Evolutionary conservation across 257 asterid genomes (phyloP), one percentile per base, ranked within the genome.

Genomic region (Fraxinus anomala): DNA sequence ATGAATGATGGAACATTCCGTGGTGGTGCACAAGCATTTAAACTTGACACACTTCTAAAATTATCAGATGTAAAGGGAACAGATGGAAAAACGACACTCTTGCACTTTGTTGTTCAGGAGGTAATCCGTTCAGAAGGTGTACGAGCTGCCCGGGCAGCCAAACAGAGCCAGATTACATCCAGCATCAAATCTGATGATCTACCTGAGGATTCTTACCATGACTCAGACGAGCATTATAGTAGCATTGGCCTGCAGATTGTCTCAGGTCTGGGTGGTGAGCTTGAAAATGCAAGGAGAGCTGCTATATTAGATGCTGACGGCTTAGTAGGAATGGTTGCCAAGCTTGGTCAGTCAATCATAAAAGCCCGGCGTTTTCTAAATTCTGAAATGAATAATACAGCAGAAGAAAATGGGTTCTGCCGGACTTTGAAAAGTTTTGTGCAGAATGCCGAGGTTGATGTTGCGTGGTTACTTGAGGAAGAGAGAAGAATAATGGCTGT

Each of bases 401-500:
- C 77, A 24, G 86, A 83, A n/a, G 87, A 81, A 11, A 79, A 85
- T 70, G 91, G 87, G 75, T 87, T 85, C 71, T 76, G 70, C 51
- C 86, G 77, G 59, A 68, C 91, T 10, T 75, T 83, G 37, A 79
- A 78, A 79, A 76, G 76, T 66, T 85, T 83, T 49, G 79, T 83
- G 79, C 85, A 81, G 79, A 81, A 74, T 77, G 87, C 89, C 24
- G 91, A 87, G 75, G 85, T 42, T 39, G 86, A 83, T 4, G 56
- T 83, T 67, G 77, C 23, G 80, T 37, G 79, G 77, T 67, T 87
- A 79, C 82, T 85, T 68, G 86, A 83, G 74, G 91, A 87, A 76
- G 89, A 87, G 79, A 87, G 85, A 82, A 82, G 89, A 66, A 85
- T 87, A 11, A 83, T 85, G 91, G 84, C 86, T 71, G 77, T 87